Conservation (phyloP, 495 filamentous ascomycete genomes). For the Penicillium canescens region DNA sequence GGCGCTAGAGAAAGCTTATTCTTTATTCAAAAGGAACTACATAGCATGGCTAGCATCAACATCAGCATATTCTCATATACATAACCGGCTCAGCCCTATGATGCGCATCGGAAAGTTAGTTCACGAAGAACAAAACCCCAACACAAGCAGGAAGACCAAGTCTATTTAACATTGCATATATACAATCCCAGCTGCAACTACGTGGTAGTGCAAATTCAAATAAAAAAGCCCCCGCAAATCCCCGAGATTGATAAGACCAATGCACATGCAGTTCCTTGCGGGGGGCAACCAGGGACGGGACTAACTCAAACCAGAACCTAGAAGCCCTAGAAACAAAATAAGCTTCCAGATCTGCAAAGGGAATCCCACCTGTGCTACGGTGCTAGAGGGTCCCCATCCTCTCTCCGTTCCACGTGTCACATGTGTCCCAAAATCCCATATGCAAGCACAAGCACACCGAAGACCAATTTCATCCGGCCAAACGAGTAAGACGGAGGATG, state of each 20-base stretch:
- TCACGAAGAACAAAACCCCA: too few species aligned
- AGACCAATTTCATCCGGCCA: background rate
- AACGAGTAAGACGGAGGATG: background rate
- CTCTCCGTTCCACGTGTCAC: background rate
- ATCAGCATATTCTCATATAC: too few species aligned
- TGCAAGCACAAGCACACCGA: background rate
- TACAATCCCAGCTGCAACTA: background rate
- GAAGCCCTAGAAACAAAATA: background rate
- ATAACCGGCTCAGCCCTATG: too few species aligned
- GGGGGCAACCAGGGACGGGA: background rate
- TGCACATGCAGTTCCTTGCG: conserved; percentile 2
- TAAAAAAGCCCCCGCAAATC: background rate
- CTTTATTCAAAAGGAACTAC: too few species aligned
- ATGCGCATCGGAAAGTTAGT: too few species aligned
- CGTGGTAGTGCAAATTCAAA: background rate
- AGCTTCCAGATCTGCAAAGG: conserved; percentile 5
- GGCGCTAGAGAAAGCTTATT: too few species aligned
- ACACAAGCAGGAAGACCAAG: too few species aligned
- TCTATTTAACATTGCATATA: too few species aligned
- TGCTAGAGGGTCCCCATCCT: background rate
- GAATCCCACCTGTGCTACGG: background rate
- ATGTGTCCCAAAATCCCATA: background rate
- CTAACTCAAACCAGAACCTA: background rate
- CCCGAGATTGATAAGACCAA: conserved; percentile 1
- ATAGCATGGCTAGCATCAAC: too few species aligned